Percentiles rank a stretch among this genome's conserved stretches.
Conservation (phyloP, 2,329 filamentous ascomycete genomes). For the Pseudogymnoascus sp. region DNA sequence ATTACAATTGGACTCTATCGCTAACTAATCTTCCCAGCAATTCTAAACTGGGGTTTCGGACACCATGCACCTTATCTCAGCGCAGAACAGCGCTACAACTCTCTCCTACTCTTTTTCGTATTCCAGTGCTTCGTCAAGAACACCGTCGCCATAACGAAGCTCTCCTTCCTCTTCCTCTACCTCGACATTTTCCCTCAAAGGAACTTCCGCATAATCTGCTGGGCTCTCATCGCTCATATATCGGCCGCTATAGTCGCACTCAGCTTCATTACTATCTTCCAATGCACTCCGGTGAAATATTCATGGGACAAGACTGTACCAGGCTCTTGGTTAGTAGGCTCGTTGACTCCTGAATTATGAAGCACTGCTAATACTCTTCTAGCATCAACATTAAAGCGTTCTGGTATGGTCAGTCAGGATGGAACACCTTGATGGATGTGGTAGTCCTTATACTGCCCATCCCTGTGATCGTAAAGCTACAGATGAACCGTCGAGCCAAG, state of each 20-base stretch:
- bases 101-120: constrained; percentile 14
- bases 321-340: background rate
- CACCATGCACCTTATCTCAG: constrained; percentile 12
- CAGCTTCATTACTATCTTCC: constrained; percentile 13
- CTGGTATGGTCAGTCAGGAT: constrained; percentile 6
- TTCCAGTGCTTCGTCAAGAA: background rate
- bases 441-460: constrained; percentile 10
- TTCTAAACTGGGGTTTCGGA: constrained; percentile 15
- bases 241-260: constrained; percentile 3
- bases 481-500: constrained; percentile 10
- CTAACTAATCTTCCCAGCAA: constrained; percentile 2
- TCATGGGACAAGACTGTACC: constrained; percentile 16
- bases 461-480: constrained; percentile 8
- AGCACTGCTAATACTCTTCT: background rate
- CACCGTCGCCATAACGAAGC: constrained; percentile 15
- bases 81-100: constrained; percentile 13
- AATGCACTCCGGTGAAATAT: constrained; percentile 15
- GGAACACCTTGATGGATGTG: constrained; percentile 10
- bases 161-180: constrained; percentile 15
- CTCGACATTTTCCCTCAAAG: constrained; percentile 14
- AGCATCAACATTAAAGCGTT: constrained; percentile 10
- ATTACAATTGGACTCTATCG: background rate
- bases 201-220: constrained; percentile 12
- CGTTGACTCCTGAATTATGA: background rate
- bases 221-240: constrained; percentile 9